Conservation (phyloP, 179 eudicot genomes). For the Heliamphora pulchella region DNA sequence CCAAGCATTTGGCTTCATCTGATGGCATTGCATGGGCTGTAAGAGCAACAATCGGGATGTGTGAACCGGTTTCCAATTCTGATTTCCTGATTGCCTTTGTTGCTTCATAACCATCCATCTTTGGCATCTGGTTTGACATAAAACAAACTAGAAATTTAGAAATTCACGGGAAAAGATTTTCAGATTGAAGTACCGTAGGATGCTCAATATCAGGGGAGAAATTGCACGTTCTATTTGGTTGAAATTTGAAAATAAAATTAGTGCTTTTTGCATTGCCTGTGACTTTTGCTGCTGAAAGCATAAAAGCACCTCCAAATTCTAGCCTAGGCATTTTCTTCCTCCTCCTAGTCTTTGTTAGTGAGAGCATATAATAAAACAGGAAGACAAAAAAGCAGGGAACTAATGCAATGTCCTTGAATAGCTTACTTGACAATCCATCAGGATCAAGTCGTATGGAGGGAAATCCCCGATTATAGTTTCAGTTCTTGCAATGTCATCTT, state of each 20-base stretch:
- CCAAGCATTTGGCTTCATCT: conserved; percentile 87
- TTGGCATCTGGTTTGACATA: conserved; percentile 63
- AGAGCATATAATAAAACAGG: background rate
- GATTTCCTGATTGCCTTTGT: conserved; percentile 72
- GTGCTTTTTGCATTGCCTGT: background rate
- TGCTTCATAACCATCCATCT: conserved; percentile 98
- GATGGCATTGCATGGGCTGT: conserved; percentile 96
- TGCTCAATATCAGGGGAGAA: background rate
- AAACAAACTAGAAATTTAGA: conserved; percentile 9
- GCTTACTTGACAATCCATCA: conserved; percentile 91
- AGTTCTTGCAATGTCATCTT: conserved; percentile 17
- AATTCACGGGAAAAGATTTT: background rate
- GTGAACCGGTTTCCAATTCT: conserved; percentile 46
- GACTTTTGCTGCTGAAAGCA: background rate
- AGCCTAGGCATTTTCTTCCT: background rate
- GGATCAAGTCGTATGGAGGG: conserved; percentile 51
- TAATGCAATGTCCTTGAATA: background rate
- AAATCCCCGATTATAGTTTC: conserved; percentile 19
- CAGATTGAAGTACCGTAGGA: too few relatives aligned
- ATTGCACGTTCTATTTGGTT: background rate
- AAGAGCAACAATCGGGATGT: conserved; percentile 87
- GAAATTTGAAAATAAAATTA: background rate
- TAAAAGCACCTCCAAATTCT: conserved; percentile 9
- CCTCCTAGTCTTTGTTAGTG: background rate
- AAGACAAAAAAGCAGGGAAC: background rate